Conservation (phyloP, 2,329 filamentous ascomycete species). For the Arthrobotrys musiformis region DNA sequence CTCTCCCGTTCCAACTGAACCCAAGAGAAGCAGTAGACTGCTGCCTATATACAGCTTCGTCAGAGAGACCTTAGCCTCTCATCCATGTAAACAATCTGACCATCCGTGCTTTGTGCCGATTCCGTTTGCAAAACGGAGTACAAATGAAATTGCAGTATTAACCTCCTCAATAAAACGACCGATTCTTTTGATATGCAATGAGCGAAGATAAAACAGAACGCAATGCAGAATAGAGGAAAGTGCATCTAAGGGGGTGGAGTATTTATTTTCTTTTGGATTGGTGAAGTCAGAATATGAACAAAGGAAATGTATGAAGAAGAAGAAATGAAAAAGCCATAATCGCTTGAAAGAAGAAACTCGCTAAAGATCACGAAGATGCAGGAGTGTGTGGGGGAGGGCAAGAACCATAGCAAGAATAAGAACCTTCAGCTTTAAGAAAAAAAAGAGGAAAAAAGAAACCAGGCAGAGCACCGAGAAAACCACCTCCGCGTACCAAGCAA, state of each 20-base stretch:
- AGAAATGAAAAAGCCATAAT: slow-evolving; percentile 46
- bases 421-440: slow-evolving; percentile 45
- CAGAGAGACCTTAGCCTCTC: slow-evolving; percentile 23
- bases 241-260: slow-evolving; percentile 53
- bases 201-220: slow-evolving; percentile 45
- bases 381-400: slow-evolving; percentile 18
- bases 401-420: slow-evolving; percentile 43
- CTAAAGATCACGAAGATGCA: slow-evolving; percentile 54
- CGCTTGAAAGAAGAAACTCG: slow-evolving; percentile 52
- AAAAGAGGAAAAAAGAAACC: slow-evolving; percentile 19
- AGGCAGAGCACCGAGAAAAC: slow-evolving; percentile 40
- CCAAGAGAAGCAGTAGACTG: slow-evolving; percentile 54
- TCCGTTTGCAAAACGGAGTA: slow-evolving; percentile 55
- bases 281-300: slow-evolving; percentile 50
- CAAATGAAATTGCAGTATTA: slow-evolving; percentile 51
- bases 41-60: slow-evolving; percentile 54
- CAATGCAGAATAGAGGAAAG: slow-evolving; percentile 46
- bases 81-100: slow-evolving; percentile 53
- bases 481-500: slow-evolving; percentile 3
- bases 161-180: slow-evolving; percentile 54
- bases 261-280: slow-evolving; percentile 56
- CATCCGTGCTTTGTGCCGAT: slow-evolving; percentile 34
- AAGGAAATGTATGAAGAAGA: slow-evolving; percentile 45
- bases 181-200: slow-evolving; percentile 54
- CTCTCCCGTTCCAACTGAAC: slow-evolving; percentile 56